Conservation (phyloP, 768 basidiomycete species). For the Lactarius hengduanensis region DNA sequence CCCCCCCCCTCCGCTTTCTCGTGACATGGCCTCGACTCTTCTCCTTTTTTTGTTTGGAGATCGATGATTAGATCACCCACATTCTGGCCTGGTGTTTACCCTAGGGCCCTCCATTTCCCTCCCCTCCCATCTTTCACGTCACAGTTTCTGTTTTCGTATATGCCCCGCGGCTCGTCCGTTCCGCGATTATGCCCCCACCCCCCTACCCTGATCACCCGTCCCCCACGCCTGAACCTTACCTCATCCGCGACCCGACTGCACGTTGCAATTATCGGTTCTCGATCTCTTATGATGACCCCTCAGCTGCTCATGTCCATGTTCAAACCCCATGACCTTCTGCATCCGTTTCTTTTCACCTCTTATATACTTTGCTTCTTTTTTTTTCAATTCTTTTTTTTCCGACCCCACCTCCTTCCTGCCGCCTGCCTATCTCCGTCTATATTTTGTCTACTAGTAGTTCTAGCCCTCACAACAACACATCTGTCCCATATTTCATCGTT, state of each 20-base stretch:
- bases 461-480: constrained; percentile 16
- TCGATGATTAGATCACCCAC: constrained; percentile 8
- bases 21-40: constrained; percentile 10
- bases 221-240: background rate
- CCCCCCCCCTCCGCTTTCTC: constrained; percentile 2
- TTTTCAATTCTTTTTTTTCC: background rate
- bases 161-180: constrained; percentile 9
- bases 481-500: constrained; percentile 17
- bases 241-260: constrained; percentile 3
- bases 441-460: constrained; percentile 15
- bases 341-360: constrained; percentile 13
- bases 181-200: constrained; percentile 13
- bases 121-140: background rate
- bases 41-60: background rate
- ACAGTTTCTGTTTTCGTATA: constrained; percentile 2
- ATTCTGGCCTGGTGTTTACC: constrained; percentile 2
- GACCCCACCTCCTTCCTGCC: background rate
- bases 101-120: constrained; percentile 3
- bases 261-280: constrained; percentile 17
- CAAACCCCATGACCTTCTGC: constrained; percentile 18
- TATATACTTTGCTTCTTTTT: background rate
- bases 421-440: constrained; percentile 21
- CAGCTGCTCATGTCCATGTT: constrained; percentile 21
- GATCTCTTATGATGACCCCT: constrained; percentile 24
- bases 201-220: background rate